Conservation (phyloP, 2,329 filamentous ascomycete genomes). For the Ophiostoma pallidulum region DNA sequence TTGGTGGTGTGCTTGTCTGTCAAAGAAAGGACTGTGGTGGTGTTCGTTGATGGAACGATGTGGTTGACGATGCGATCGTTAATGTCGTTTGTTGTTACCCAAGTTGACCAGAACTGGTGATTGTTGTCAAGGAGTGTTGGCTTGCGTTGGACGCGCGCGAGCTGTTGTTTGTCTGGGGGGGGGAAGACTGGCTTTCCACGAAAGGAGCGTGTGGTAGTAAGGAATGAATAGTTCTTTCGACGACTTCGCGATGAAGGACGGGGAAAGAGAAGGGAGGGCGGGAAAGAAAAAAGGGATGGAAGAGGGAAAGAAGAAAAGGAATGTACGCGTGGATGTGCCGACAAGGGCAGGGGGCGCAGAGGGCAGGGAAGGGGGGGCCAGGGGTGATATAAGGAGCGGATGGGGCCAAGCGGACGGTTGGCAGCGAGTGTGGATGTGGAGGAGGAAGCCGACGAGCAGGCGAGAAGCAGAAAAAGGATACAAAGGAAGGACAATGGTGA, state of each 20-base stretch:
- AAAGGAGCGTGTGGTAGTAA: constrained; percentile 11
- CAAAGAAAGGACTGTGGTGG: background rate
- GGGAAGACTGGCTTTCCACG: background rate
- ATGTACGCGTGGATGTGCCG: constrained; percentile 1
- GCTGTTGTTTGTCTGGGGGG: too few relatives aligned
- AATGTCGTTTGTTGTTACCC: constrained; percentile 5
- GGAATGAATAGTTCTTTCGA: constrained; percentile 6
- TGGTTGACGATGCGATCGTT: background rate
- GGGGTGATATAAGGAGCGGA: constrained; percentile 15
- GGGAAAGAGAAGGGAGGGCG: background rate
- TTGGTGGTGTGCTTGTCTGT: background rate
- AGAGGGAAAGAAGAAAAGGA: background rate
- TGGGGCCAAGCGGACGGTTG: background rate
- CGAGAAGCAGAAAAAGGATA: background rate
- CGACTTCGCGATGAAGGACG: constrained; percentile 6
- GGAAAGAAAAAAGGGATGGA: background rate
- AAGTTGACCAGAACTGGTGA: constrained; percentile 18
- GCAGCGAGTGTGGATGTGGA: background rate
- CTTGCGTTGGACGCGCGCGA: constrained; percentile 3
- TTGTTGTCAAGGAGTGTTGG: constrained; percentile 9
- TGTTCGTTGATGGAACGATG: background rate
- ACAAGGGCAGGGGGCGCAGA: background rate
- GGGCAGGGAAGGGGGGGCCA: background rate
- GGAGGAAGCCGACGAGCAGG: constrained; percentile 6
- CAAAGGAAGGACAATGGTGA: background rate